Evolutionary conservation across 768 basidiomycete species (phyloP).

Genomic region (Cytidiella melzeri): DNA sequence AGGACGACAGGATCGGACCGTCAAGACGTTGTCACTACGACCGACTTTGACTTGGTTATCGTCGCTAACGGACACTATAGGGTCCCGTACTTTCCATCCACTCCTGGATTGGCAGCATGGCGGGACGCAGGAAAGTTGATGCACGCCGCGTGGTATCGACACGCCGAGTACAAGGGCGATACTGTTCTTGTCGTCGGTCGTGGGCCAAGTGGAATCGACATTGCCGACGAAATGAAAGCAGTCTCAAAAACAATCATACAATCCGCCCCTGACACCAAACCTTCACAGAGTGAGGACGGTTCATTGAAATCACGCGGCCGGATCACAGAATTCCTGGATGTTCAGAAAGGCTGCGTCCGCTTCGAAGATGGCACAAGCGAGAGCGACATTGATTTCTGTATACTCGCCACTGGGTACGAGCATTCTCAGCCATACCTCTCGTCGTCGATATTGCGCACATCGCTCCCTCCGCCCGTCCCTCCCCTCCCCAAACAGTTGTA

Average conservation of each 20-base stretch:
- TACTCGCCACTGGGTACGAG: slow-evolving; percentile 76
- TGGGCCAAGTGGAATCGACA: slow-evolving; percentile 64
- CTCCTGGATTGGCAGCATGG: slow-evolving; percentile 60
- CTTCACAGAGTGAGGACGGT: slow-evolving; percentile 17
- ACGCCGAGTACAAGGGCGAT: slow-evolving; percentile 33
- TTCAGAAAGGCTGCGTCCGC: slow-evolving; percentile 37
- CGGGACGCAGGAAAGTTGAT: slow-evolving; percentile 40
- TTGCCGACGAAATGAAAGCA: slow-evolving; percentile 50
- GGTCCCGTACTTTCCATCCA: slow-evolving; percentile 53
- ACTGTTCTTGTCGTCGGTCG: slow-evolving; percentile 42
- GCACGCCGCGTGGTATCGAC: slow-evolving; percentile 68
- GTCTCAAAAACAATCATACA: slow-evolving; percentile 45
- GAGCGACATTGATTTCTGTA: slow-evolving; percentile 49
- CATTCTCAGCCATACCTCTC: slow-evolving; percentile 59
- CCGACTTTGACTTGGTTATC: slow-evolving; percentile 55
- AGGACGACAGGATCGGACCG: slow-evolving; percentile 11
- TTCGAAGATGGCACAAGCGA: slow-evolving; percentile 59
- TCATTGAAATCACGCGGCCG: slow-evolving; percentile 30
- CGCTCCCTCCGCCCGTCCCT: slow-evolving; percentile 38
- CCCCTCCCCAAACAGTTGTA: slow-evolving; percentile 45
- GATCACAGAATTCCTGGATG: slow-evolving; percentile 34
- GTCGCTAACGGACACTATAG: slow-evolving; percentile 75
- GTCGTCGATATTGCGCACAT: slow-evolving; percentile 26
- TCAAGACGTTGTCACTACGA: slow-evolving; percentile 22
- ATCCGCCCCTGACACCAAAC: slow-evolving; percentile 37